A percentile compares a stretch with the other conserved stretches of the same genome.
phyloP scores from a whole-genome alignment of 768 basidiomycete genomes.

The Termitomyces bulborhizus region DNA sequence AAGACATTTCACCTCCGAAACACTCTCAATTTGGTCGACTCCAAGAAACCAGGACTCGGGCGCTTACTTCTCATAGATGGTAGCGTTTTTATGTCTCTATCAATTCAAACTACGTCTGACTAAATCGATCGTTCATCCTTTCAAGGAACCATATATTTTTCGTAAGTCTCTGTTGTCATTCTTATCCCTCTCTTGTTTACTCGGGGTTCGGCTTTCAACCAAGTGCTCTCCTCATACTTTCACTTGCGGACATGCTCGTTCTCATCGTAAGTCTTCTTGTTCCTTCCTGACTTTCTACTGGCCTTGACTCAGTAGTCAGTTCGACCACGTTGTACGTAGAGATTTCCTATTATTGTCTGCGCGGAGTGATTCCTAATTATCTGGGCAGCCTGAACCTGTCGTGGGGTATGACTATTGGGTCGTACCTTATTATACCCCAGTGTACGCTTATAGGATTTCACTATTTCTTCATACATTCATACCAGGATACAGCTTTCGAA shows the following conservation, averaged over 20 bases:
- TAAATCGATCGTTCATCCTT: not conserved
- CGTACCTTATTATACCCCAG: constrained; percentile 27
- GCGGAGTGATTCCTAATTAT: not conserved
- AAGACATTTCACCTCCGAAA: constrained; percentile 20
- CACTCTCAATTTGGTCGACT: constrained; percentile 13
- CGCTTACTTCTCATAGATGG: constrained; percentile 21
- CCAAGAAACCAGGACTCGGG: constrained; percentile 18
- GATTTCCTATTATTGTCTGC: not conserved
- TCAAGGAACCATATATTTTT: constrained; percentile 20
- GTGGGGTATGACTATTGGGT: constrained; percentile 28
- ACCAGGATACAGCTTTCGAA: constrained; percentile 20
- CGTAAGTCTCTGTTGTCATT: constrained; percentile 9
- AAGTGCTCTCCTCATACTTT: constrained; percentile 22
- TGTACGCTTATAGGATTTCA: constrained; percentile 14
- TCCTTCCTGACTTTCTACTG: not conserved
- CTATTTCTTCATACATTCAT: not conserved
- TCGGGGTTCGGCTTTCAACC: not conserved
- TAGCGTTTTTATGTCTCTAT: not conserved
- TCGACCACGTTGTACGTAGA: constrained; percentile 5
- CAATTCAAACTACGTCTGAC: not conserved
- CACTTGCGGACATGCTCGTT: constrained; percentile 10
- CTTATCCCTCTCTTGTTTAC: not conserved
- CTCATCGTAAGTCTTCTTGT: constrained; percentile 18
- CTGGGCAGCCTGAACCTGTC: constrained; percentile 18
- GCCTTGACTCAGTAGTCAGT: not conserved